Evolutionary conservation across 202 grass and related monocot genomes (phyloP).

Genomic region (Zizania palustris): DNA sequence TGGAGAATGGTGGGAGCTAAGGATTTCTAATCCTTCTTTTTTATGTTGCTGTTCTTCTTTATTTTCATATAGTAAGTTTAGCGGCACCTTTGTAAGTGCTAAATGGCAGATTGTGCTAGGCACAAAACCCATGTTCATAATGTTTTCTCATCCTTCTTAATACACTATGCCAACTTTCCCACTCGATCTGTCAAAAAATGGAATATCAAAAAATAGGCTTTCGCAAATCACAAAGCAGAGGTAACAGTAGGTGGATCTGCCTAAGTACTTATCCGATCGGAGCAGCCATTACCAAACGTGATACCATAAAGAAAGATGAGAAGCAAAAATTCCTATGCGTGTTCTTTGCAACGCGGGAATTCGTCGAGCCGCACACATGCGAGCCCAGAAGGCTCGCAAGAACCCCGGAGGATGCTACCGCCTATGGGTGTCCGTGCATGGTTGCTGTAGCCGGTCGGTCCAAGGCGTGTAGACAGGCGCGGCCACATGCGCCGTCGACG

Average conservation of each 20-base stretch:
- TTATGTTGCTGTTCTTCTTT: no score
- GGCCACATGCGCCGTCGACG: no score
- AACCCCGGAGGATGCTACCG: neutral
- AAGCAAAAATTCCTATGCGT: neutral
- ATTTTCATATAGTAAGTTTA: no score
- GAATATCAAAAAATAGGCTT: neutral
- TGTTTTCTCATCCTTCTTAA: no score
- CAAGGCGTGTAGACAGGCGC: no score
- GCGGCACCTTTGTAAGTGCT: no score
- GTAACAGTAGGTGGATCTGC: neutral
- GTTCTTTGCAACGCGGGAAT: neutral
- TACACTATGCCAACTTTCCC: no score
- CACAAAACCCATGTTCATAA: no score
- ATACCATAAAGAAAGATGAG: neutral
- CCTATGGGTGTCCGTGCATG: neutral
- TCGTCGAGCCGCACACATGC: neutral
- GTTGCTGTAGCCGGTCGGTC: neutral
- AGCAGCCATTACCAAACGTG: neutral
- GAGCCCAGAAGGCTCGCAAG: neutral
- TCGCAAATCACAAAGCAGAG: neutral
- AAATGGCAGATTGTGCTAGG: no score
- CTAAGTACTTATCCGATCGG: neutral
- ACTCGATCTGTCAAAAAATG: no score
- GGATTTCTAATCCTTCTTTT: no score
- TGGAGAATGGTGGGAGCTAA: no score